These are phyloP conservation scores for Wickerhamomyces kurtzmanii DNA, from an alignment of 805 yeast species.

Conservation along the genomic window DNA sequence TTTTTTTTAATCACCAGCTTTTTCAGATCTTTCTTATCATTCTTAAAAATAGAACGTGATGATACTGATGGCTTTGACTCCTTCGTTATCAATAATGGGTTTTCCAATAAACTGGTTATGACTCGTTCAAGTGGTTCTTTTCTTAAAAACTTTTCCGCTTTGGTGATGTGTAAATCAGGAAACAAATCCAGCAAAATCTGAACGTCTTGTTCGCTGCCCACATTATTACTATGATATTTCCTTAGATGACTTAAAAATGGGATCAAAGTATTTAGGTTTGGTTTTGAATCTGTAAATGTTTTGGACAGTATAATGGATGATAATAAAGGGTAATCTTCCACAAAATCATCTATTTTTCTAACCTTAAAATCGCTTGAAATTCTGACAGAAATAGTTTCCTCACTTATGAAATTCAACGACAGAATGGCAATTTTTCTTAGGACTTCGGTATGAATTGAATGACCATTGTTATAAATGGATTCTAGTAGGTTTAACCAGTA, in stretches of 20 bases:
- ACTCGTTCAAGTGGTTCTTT: slow-evolving; percentile 43
- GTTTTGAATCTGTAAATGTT: no score
- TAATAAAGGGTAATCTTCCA: no score
- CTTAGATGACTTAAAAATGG: no score
- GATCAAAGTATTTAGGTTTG: no score
- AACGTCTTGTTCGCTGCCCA: slow-evolving; percentile 28
- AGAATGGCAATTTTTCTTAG: slow-evolving; percentile 42
- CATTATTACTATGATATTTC: no score
- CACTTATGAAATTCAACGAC: slow-evolving; percentile 25
- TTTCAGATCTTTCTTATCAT: slow-evolving; percentile 5
- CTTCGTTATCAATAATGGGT: slow-evolving; percentile 33
- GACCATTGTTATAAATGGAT: slow-evolving; percentile 45
- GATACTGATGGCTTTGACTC: no score
- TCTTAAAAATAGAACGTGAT: slow-evolving; percentile 16
- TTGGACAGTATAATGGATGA: no score
- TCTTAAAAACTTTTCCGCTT: slow-evolving; percentile 38
- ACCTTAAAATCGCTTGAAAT: no score
- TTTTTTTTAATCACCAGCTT: slow-evolving; percentile 9
- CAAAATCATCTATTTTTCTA: no score
- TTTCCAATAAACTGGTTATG: slow-evolving; percentile 52
- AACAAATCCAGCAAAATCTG: slow-evolving; percentile 43
- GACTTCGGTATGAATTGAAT: slow-evolving; percentile 34
- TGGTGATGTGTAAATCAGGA: slow-evolving; percentile 44
- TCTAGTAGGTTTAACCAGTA: slow-evolving; percentile 57
- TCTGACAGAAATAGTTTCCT: slow-evolving; percentile 7